These are phyloP conservation scores for Cochlearia excelsa DNA, from an alignment of 345 rosid species.

Conservation along the genomic window DNA sequence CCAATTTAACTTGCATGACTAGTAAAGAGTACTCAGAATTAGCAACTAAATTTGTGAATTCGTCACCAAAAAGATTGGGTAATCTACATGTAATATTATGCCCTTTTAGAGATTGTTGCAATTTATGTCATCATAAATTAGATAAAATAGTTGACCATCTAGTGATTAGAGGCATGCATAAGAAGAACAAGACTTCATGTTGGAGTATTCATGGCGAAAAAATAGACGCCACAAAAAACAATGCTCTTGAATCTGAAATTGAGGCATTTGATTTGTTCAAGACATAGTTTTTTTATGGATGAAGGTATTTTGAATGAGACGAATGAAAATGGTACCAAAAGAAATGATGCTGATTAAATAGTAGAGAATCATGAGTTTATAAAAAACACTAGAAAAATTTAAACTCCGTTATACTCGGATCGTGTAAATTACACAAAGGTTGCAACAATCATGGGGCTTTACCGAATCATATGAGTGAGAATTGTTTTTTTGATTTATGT, in stretches of 20 bases:
- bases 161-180: conserved; percentile 1
- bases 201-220: neutral
- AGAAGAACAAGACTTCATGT: neutral
- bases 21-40: neutral
- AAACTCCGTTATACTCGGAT: neutral
- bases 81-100: neutral
- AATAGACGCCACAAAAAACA: neutral
- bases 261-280: neutral
- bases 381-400: no score
- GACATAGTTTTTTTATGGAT: neutral
- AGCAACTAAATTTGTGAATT: conserved; percentile 2
- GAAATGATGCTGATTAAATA: neutral
- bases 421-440: neutral
- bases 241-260: neutral
- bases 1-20: neutral
- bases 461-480: neutral
- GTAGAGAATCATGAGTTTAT: neutral
- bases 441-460: neutral
- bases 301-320: neutral
- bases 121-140: neutral
- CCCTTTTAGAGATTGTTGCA: conserved; percentile 3
- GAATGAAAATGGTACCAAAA: neutral
- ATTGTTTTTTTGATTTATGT: no score
- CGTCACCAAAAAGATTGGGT: neutral
- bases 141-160: neutral